Evolutionary conservation across 2,329 filamentous ascomycete species (phyloP).

Genomic region (Aspergillus chevalieri): DNA sequence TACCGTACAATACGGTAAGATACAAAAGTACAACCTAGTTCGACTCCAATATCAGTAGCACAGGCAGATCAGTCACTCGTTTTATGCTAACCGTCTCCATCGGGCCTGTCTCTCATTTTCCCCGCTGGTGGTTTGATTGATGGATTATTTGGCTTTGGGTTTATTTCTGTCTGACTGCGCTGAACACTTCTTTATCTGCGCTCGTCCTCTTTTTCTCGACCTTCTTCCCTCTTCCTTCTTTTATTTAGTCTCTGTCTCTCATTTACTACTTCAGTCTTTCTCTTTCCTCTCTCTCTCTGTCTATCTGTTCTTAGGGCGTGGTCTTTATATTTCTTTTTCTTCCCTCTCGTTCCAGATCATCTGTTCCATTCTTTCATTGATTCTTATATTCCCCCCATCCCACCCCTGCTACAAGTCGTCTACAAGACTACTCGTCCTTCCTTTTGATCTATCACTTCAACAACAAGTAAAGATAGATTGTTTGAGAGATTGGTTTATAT

Average conservation of each 20-base stretch:
- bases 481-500: background rate
- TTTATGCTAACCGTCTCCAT: constrained; percentile 29
- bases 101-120: constrained; percentile 29
- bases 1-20: background rate
- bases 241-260: constrained; percentile 15
- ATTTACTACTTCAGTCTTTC: constrained; percentile 14
- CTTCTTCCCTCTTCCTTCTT: constrained; percentile 25
- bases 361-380: constrained; percentile 17
- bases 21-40: background rate
- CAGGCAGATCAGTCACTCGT: constrained; percentile 31
- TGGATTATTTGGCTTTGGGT: constrained; percentile 25
- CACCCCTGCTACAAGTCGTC: background rate
- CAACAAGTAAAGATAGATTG: background rate
- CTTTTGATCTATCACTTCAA: background rate
- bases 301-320: constrained; percentile 5
- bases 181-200: constrained; percentile 5
- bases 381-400: constrained; percentile 17
- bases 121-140: constrained; percentile 22
- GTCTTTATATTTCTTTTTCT: constrained; percentile 21
- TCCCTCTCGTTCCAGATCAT: constrained; percentile 23
- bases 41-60: constrained; percentile 13
- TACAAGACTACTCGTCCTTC: background rate
- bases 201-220: constrained; percentile 22
- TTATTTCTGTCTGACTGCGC: constrained; percentile 7
- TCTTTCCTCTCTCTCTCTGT: constrained; percentile 23